Base-by-base conservation (phyloP, 2,329 filamentous ascomycete genomes). In the Penicillium nordicum region DNA sequence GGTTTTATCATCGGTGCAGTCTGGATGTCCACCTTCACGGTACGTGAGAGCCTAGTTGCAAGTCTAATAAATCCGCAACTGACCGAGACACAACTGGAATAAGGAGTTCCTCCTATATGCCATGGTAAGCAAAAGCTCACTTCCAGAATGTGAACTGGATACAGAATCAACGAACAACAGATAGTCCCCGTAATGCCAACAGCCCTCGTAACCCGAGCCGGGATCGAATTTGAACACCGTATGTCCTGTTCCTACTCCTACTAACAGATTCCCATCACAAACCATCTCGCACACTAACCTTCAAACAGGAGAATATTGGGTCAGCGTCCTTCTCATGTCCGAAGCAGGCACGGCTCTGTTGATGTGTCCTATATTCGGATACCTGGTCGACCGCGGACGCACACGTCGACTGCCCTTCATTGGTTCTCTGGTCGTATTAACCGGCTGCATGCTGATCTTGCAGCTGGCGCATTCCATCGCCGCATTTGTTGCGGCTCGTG, bases 1-100 rank as follows among this genome's bases (percentile, higher is more conserved):
- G 64, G 78, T 44, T 87, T 87, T 72, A 85, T 86, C 60, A 68
- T 84, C 38, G 69, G 77, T 7, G 85, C 83, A 2, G 81, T 87
- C n/a, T 70, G 68, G 68, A 68, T 63, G 43, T 70, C 68, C 14
- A 66, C 59, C 11, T 70, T 70, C 50, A 69, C 68, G 14, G 67
- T 70, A 61, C n/a, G 63, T 61, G 27, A 12, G 23, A 32, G 34
- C 3, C 21, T 16, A n/a, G 25, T 29, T 7, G 4, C 10, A n/a
- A n/a, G 5, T 27, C 5, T 44, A 12, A 12, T 34, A 18, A 21
- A 16, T 27, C 34, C 14, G 5, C n/a, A 25, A 38, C 55, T 52
- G 38, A 57, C 40, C 10, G 18, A 29, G 21, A 29, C 32, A 32
- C n/a, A 3, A 32, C 5, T 18, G 5, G 11, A 18, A 40, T 30